Base-by-base conservation (phyloP, 73 alveolate species). In the Paramecium caudatum region DNA sequence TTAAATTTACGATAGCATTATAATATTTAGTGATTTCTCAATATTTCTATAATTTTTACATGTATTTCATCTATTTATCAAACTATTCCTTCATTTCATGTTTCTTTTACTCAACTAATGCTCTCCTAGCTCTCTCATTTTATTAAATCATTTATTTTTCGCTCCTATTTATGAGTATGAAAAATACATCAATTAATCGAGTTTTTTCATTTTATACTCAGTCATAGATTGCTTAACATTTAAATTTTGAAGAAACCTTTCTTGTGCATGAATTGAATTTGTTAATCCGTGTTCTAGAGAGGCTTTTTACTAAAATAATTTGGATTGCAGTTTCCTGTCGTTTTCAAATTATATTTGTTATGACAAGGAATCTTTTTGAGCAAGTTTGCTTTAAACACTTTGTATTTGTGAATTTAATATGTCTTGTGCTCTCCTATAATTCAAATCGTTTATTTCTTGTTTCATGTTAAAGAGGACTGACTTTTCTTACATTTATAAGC, bases 41-140 rank as follows among this genome's bases (percentile, higher is more conserved):
- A 55, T 10, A 55, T 30, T 55, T 55, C 80, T 55, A 25, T 68
- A 32, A n/a, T 33, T 68, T 68, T 30, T 34, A 68, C 17, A 74
- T 37, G 3, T 41, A 74, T 30, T 41, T 74, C 88, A 74, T 74
- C 19, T 74, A 5, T 74, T 27, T 41, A 1, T 39, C 88, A 74
- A 41, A 45, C 43, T 74, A 45, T 41, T 41, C 62, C 32, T 43
- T 74, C 10, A 74, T 41, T 41, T 12, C 19, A n/a, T 41, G 7
- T 27, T 74, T 74, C 47, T 74, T 41, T 19, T 74, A 16, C 55
- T 74, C 88, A 7, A 74, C 65, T 47, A 74, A 36, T n/a, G 47
- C 88, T 74, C 65, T 39, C 8, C 68, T 43, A 39, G 36, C 88
- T 74, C 88, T 74, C 43, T 37, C 88, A 9, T 74, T 15, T 21